Conservation (phyloP, 306 rosid species). For the Abrus pulchellus region DNA sequence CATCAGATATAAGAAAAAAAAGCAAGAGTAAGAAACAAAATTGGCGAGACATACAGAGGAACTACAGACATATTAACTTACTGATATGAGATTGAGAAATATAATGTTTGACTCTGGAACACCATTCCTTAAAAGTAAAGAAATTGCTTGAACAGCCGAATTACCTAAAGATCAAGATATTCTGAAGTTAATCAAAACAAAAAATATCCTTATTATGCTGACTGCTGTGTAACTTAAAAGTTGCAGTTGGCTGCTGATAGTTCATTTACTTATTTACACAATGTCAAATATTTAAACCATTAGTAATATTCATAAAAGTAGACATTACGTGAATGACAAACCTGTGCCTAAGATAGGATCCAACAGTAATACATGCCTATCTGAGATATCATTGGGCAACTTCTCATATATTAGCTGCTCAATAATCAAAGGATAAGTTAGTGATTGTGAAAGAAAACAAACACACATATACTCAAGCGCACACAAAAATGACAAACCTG, state of each 20-base stretch:
- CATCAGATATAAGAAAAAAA: constrained; percentile 30
- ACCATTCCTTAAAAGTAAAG: constrained; percentile 80
- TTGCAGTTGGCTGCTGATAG: background rate
- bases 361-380: constrained; percentile 92
- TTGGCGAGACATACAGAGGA: constrained; percentile 13
- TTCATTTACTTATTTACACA: background rate
- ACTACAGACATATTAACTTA: constrained; percentile 57
- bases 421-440: constrained; percentile 46
- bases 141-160: constrained; percentile 95
- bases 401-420: constrained; percentile 94
- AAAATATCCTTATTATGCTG: background rate
- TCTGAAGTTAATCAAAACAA: constrained; percentile 7
- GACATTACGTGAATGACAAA: constrained; percentile 48
- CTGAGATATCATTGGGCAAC: constrained; percentile 91
- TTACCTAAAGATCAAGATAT: constrained; percentile 67
- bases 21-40: constrained; percentile 8
- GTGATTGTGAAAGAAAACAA: constrained; percentile 37
- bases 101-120: constrained; percentile 98
- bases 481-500: constrained; percentile 69
- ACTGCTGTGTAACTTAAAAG: constrained; percentile 7
- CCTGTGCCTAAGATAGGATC: constrained; percentile 99
- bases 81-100: constrained; percentile 96
- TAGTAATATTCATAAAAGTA: background rate
- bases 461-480: constrained; percentile 12
- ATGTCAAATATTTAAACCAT: constrained; percentile 1